Conservation (phyloP, 2,329 filamentous ascomycete genomes). For the Botryotinia globosa region DNA sequence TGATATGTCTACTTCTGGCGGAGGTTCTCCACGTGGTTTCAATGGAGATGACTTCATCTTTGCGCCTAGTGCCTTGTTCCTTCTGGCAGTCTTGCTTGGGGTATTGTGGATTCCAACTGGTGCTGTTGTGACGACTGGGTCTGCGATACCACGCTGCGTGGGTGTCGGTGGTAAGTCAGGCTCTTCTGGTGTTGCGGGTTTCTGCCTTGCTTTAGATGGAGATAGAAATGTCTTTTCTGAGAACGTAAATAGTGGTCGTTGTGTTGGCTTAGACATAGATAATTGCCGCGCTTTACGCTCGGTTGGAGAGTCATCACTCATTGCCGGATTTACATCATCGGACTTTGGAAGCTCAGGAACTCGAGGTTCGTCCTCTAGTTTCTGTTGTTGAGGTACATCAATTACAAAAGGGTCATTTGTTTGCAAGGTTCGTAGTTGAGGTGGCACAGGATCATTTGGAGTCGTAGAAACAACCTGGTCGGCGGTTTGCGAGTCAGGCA, state of each 20-base stretch:
- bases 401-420: not conserved
- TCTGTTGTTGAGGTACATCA: not conserved
- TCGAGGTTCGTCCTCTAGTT: not conserved
- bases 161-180: slow-evolving; percentile 63
- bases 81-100: slow-evolving; percentile 50
- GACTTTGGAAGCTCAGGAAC: not conserved
- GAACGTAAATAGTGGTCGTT: slow-evolving; percentile 3
- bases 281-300: slow-evolving; percentile 17
- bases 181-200: slow-evolving; percentile 43
- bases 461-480: slow-evolving; percentile 7
- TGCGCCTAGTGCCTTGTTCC: slow-evolving; percentile 38
- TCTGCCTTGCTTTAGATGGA: slow-evolving; percentile 1
- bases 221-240: not conserved
- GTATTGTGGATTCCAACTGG: slow-evolving; percentile 59
- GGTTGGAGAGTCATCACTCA: slow-evolving; percentile 17
- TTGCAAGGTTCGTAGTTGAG: not conserved
- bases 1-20: slow-evolving; percentile 7
- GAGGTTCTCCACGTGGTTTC: slow-evolving; percentile 31
- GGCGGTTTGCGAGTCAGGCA: not conserved
- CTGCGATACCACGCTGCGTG: slow-evolving; percentile 47
- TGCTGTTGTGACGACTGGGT: slow-evolving; percentile 54
- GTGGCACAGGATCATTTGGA: slow-evolving; percentile 9
- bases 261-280: slow-evolving; percentile 4
- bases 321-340: slow-evolving; percentile 7
- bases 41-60: slow-evolving; percentile 38